phyloP scores from a whole-genome alignment of 2,329 filamentous ascomycete species.

The Metarhizium robertsii region DNA sequence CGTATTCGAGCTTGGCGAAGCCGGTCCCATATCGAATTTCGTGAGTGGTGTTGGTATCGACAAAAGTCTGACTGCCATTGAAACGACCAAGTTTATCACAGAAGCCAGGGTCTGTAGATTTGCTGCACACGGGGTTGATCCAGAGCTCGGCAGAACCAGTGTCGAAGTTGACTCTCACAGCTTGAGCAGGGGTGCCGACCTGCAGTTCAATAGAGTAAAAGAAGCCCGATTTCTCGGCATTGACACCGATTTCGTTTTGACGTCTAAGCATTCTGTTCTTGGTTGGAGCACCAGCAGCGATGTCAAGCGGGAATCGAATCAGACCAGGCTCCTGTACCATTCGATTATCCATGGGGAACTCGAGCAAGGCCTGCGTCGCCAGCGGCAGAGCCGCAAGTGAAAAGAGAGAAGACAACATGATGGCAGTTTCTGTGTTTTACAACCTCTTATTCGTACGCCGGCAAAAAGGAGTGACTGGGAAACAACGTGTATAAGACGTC shows the following conservation, averaged over 20 bases:
- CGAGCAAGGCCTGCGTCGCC: slow-evolving; percentile 12
- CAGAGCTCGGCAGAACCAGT: slow-evolving; percentile 32
- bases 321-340: slow-evolving; percentile 16
- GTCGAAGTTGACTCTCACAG: slow-evolving; percentile 30
- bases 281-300: slow-evolving; percentile 16
- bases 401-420: slow-evolving; percentile 22
- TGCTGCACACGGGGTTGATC: slow-evolving; percentile 31
- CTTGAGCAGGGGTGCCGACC: slow-evolving; percentile 28
- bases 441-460: slow-evolving; percentile 5
- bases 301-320: slow-evolving; percentile 20
- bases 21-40: slow-evolving; percentile 23
- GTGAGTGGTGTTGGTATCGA: slow-evolving; percentile 15
- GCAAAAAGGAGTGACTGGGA: slow-evolving; percentile 18
- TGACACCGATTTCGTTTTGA: slow-evolving; percentile 17
- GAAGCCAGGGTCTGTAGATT: slow-evolving; percentile 16
- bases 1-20: slow-evolving; percentile 22
- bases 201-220: slow-evolving; percentile 29
- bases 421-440: slow-evolving; percentile 2
- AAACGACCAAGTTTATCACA: slow-evolving; percentile 22
- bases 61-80: slow-evolving; percentile 19
- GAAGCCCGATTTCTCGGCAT: slow-evolving; percentile 19
- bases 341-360: slow-evolving; percentile 13
- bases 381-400: slow-evolving; percentile 19
- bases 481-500: neutral
- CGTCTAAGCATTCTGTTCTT: slow-evolving; percentile 19